Evolutionary conservation across 768 basidiomycete genomes (phyloP).

Genomic region (Phlegmacium glaucopus): DNA sequence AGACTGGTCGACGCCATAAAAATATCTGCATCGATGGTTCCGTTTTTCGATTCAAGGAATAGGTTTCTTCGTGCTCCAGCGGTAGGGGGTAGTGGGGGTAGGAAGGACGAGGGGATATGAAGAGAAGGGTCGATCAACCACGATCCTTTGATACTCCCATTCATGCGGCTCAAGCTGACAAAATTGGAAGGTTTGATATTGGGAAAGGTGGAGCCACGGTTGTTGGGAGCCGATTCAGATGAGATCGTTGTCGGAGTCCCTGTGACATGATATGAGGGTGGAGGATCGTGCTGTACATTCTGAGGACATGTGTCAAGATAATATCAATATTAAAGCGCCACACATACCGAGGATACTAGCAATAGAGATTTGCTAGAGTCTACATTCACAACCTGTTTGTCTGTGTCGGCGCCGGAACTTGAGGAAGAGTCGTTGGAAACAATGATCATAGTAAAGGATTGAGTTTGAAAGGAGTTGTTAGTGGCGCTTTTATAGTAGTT

Average conservation of each 20-base stretch:
- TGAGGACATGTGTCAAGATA: no score
- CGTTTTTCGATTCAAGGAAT: slow-evolving; percentile 25
- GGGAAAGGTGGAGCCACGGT: slow-evolving; percentile 1
- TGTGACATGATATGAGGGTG: background rate
- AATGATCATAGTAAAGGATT: no score
- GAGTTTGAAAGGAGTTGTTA: no score
- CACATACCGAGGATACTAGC: no score
- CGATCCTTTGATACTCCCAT: slow-evolving; percentile 25
- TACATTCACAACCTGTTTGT: no score
- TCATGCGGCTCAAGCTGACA: slow-evolving; percentile 22
- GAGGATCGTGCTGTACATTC: background rate
- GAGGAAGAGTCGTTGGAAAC: no score
- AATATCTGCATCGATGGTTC: slow-evolving; percentile 34
- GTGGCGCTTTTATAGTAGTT: no score
- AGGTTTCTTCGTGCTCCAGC: slow-evolving; percentile 38
- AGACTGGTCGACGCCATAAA: slow-evolving; percentile 19
- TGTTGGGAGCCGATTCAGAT: background rate
- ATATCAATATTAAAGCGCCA: no score
- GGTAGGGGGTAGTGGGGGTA: slow-evolving; percentile 30
- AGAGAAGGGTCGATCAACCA: slow-evolving; percentile 41
- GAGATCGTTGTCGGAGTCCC: background rate
- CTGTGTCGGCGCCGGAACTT: no score
- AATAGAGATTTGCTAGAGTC: no score
- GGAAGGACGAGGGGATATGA: slow-evolving; percentile 29
- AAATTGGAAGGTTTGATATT: slow-evolving; percentile 29